Base-by-base conservation (phyloP, 164 flowering plant species). In the Berberis thunbergii region DNA sequence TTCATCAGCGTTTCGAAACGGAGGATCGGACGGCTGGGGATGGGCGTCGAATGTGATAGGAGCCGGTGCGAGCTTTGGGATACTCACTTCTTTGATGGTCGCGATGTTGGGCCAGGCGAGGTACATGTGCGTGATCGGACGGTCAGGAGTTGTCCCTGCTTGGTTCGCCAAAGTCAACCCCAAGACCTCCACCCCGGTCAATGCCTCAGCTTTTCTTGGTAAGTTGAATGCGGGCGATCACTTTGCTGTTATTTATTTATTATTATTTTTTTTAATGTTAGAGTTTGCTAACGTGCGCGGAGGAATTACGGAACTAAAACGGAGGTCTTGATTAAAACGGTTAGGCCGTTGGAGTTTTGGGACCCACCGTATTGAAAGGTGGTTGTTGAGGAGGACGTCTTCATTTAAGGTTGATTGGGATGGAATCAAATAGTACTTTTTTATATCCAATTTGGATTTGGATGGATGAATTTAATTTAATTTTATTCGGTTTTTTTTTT, bases 61-160 rank as follows among this genome's bases (percentile, higher is more conserved):
- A 2, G 83, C 54, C 9, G 99, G 99, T 64, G 99, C 99, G 1
- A 87, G 96, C 65, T 86, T 94, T 42, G 99, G 99, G 53, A 91
- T 94, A 1, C 62, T 91, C 69, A 89, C 99, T 69, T 94, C 99
- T 39, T 62, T 94, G 66, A 44, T 91, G 79, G 99, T 94, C 71
- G 81, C 99, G 56, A 94, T 94, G 99, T 57, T 94, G 77, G 99
- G 99, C 0, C 99, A 94, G 69, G 99, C 97, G 1, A 79, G 99
- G 45, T 94, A 94, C 80, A 77, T 94, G 78, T 94, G 99, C 59
- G 96, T 89, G n/a, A 91, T 94, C 74, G 99, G 97, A 63, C 86
- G 99, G 78, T 84, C 93, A 4, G 70, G 73, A 43, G 88, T 90
- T 49, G 87, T 83, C 73, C 99, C 99, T 0, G 39, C 77, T 0